phyloP scores from a whole-genome alignment of 306 rosid species.

The Quercus alba region DNA sequence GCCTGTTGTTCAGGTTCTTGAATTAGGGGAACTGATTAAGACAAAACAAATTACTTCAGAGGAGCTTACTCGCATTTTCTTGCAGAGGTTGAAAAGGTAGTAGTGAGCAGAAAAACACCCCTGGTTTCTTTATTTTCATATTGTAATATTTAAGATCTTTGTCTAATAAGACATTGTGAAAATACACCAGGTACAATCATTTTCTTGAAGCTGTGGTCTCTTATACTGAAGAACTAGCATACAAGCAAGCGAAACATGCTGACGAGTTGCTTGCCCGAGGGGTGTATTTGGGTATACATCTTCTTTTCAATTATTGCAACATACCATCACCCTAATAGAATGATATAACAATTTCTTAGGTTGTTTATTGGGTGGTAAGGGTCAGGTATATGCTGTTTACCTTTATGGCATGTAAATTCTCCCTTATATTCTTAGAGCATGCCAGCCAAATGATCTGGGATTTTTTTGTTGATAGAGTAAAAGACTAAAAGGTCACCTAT shows the following conservation, averaged over 20 bases:
- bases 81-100: slow-evolving; percentile 68
- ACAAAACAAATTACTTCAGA: slow-evolving; percentile 63
- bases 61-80: slow-evolving; percentile 64
- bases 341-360: not conserved
- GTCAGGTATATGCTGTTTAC: not conserved
- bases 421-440: not conserved
- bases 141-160: not conserved
- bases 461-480: not conserved
- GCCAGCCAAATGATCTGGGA: not conserved
- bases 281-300: slow-evolving; percentile 56
- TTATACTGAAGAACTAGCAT: slow-evolving; percentile 64
- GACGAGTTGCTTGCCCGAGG: slow-evolving; percentile 61
- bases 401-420: not conserved
- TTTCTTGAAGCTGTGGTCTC: slow-evolving; percentile 67
- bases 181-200: slow-evolving; percentile 50
- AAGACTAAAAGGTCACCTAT: not conserved
- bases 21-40: slow-evolving; percentile 66
- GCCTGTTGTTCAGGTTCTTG: slow-evolving; percentile 50
- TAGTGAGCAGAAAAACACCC: slow-evolving; percentile 9
- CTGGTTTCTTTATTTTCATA: not conserved
- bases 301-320: not conserved
- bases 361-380: not conserved
- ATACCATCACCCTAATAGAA: not conserved
- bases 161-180: slow-evolving; percentile 4
- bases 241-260: slow-evolving; percentile 63